These are phyloP conservation scores for Colletotrichum orchidophilum DNA, from an alignment of 2,329 filamentous ascomycete genomes.

Conservation along the genomic window DNA sequence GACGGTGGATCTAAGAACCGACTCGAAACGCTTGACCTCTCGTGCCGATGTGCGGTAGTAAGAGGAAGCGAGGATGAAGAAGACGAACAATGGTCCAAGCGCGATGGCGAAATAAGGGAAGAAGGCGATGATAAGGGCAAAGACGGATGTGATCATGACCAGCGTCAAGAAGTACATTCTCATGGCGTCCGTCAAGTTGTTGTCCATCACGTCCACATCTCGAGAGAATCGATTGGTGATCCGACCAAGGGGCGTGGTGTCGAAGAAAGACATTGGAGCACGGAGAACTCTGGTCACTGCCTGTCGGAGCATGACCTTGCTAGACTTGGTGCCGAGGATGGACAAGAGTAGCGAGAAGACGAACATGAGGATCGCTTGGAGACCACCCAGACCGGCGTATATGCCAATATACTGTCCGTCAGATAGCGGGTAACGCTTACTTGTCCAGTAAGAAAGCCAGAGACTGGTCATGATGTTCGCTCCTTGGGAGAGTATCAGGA, in stretches of 20 bases:
- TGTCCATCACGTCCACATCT: constrained; percentile 97
- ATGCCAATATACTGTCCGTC: constrained; percentile 77
- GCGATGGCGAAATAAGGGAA: constrained; percentile 85
- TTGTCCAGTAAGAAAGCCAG: constrained; percentile 96
- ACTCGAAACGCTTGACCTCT: constrained; percentile 94
- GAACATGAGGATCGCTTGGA: constrained; percentile 81
- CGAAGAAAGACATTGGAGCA: constrained; percentile 90
- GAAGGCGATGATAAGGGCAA: constrained; percentile 91
- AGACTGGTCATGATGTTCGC: constrained; percentile 88
- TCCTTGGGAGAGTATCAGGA: constrained; percentile 79
- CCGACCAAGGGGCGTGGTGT: constrained; percentile 92
- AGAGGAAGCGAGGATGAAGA: constrained; percentile 83
- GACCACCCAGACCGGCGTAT: constrained; percentile 75
- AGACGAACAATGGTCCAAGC: constrained; percentile 70
- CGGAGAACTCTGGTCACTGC: constrained; percentile 82
- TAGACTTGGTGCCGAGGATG: constrained; percentile 81
- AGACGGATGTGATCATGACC: constrained; percentile 83
- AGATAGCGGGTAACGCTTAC: constrained; percentile 74
- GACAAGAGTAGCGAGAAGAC: constrained; percentile 81
- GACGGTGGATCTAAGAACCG: constrained; percentile 85
- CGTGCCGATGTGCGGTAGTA: constrained; percentile 93
- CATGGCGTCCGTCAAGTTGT: constrained; percentile 86
- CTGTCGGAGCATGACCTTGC: constrained; percentile 81
- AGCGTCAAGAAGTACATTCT: constrained; percentile 92
- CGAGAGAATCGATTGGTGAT: constrained; percentile 97